Percentiles rank a stretch among this genome's conserved stretches.
Conservation (phyloP, 257 asterid genomes). For the Paraleonurus japonicus region DNA sequence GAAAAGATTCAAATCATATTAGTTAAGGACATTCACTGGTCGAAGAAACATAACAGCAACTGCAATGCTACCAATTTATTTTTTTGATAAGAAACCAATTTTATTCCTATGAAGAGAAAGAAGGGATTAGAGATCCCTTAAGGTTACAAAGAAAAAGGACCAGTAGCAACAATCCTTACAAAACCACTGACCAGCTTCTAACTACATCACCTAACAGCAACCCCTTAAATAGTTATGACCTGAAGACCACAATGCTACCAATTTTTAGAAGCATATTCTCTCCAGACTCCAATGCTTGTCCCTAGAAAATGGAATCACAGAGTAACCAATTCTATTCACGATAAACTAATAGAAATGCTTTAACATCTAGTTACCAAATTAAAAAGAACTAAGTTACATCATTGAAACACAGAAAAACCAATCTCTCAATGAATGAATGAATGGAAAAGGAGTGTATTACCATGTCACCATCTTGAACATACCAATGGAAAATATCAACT, state of each 20-base stretch:
- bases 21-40: neutral
- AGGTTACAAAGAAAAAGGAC: too few relatives aligned
- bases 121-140: too few relatives aligned
- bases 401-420: neutral
- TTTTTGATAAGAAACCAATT: too few relatives aligned
- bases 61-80: neutral
- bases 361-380: neutral
- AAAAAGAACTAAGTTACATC: neutral
- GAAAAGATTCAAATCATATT: neutral
- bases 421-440: neutral
- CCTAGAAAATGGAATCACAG: neutral
- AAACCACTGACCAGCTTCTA: too few relatives aligned
- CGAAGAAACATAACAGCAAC: neutral
- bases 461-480: slow-evolving; percentile 81
- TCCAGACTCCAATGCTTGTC: neutral
- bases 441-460: slow-evolving; percentile 40
- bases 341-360: neutral
- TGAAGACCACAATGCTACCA: too few relatives aligned
- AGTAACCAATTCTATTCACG: neutral
- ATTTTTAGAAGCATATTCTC: neutral
- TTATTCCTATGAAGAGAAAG: too few relatives aligned
- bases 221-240: too few relatives aligned
- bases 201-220: too few relatives aligned
- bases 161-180: too few relatives aligned
- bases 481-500: slow-evolving; percentile 74